Conservation (phyloP, 176 grass and related monocot species). For the Carex pumila region DNA sequence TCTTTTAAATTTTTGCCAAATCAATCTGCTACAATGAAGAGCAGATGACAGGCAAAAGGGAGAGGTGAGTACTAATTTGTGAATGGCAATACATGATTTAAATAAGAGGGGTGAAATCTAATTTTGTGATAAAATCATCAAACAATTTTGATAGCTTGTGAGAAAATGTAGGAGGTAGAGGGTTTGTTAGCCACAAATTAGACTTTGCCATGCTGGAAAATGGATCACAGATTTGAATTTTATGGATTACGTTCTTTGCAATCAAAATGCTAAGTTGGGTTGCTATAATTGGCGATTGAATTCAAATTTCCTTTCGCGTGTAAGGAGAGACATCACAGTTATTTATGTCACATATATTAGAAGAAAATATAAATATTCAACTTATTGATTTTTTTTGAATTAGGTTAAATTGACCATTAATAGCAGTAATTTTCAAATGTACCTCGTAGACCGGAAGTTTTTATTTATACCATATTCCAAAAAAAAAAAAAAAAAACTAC, state of each 20-base stretch:
- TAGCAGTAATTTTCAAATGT: too few species aligned
- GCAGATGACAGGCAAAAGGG: conserved; percentile 2
- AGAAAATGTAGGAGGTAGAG: neutral
- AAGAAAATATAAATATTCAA: neutral
- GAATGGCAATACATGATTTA: conserved; percentile 1
- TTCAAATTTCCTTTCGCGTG: neutral
- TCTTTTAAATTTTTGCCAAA: neutral
- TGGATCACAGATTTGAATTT: neutral
- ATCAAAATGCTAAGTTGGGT: conserved; percentile 2
- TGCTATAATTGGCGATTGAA: conserved; percentile 8
- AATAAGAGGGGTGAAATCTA: conserved; percentile 14
- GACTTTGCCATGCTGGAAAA: neutral
- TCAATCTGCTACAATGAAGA: conserved; percentile 14
- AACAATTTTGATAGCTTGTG: neutral
- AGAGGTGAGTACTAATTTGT: neutral
- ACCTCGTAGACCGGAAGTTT: too few species aligned
- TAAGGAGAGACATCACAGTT: neutral
- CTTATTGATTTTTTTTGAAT: neutral
- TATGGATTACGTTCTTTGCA: neutral
- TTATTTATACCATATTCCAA: too few species aligned
- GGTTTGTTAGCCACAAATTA: neutral
- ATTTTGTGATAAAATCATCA: neutral
- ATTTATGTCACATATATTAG: neutral
- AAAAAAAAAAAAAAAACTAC: too few species aligned
- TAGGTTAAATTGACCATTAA: neutral